These are phyloP conservation scores for Hymenoscyphus fraxineus DNA, from an alignment of 2,329 filamentous ascomycete genomes.

Conservation along the genomic window DNA sequence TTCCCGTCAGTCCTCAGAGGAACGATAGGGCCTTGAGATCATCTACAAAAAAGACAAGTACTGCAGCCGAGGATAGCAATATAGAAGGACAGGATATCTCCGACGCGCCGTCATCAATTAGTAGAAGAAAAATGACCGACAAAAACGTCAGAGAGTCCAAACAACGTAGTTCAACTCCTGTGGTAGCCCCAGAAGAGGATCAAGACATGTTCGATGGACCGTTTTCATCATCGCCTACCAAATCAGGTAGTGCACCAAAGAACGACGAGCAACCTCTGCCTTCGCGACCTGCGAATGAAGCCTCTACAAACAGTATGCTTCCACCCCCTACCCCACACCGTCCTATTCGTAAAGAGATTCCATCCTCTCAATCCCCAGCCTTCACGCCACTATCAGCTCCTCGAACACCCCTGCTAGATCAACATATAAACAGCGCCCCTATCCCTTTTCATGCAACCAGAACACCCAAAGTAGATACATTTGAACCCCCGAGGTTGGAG, in stretches of 20 bases:
- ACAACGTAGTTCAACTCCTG: not conserved
- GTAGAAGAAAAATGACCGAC: not conserved
- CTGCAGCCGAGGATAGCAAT: not conserved
- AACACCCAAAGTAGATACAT: slow-evolving; percentile 14
- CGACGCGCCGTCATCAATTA: not conserved
- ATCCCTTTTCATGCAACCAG: slow-evolving; percentile 24
- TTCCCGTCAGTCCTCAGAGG: no score
- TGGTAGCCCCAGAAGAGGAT: not conserved
- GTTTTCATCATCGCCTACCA: slow-evolving; percentile 16
- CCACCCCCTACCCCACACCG: slow-evolving; percentile 30
- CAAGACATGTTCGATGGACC: slow-evolving; percentile 23
- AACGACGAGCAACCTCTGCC: not conserved
- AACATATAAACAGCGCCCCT: slow-evolving; percentile 24
- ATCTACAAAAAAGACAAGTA: not conserved
- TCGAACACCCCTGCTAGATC: slow-evolving; percentile 24
- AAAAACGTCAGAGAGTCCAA: not conserved
- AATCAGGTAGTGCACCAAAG: not conserved
- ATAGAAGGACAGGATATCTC: not conserved
- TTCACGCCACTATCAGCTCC: slow-evolving; percentile 28
- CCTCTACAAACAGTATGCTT: slow-evolving; percentile 17
- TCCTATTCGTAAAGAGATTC: slow-evolving; percentile 27
- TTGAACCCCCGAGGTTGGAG: slow-evolving; percentile 24
- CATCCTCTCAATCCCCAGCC: slow-evolving; percentile 34
- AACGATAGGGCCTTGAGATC: not conserved
- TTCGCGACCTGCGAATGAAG: slow-evolving; percentile 2